Evolutionary conservation across 108 stramenopile species (phyloP).

Genomic region (Nannochloropsis gaditana): DNA sequence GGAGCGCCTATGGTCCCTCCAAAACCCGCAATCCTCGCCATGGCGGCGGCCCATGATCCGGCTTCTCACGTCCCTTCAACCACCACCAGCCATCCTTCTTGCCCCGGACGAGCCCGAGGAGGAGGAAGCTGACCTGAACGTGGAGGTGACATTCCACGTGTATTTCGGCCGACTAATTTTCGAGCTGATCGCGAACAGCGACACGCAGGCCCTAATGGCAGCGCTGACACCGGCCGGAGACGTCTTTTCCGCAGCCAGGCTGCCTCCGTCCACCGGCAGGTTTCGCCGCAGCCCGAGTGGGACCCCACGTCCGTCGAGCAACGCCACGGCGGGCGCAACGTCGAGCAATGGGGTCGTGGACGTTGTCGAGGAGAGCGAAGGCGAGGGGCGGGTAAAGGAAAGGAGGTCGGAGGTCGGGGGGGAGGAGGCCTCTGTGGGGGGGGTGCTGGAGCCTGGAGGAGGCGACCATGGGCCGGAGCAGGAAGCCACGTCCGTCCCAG

Average conservation of each 20-base stretch:
- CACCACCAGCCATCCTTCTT: not conserved
- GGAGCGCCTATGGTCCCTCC: not conserved
- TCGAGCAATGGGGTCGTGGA: not conserved
- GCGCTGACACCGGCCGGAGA: not conserved
- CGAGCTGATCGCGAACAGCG: not conserved
- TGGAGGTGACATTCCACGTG: not conserved
- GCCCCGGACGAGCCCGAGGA: not conserved
- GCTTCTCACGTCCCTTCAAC: not conserved
- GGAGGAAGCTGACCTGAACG: not conserved
- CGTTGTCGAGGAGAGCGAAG: not conserved
- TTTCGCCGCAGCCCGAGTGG: not conserved
- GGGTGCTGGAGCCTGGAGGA: not conserved
- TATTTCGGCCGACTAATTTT: conserved; percentile 20
- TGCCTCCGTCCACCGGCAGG: not conserved
- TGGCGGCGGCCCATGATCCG: conserved; percentile 8
- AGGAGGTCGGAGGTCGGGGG: not conserved
- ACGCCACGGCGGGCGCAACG: not conserved
- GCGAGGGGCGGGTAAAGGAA: not conserved
- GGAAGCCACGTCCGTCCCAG: too few relatives aligned
- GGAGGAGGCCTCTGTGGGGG: not conserved
- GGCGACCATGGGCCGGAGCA: too few relatives aligned
- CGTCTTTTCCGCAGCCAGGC: not conserved
- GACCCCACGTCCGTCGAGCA: not conserved
- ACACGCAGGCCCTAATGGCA: not conserved
- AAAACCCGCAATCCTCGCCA: conserved; percentile 20